Evolutionary conservation across 1,139 yeast genomes (phyloP), one percentile per base, ranked within the genome.

Genomic region (Suhomyces panamericanus): DNA sequence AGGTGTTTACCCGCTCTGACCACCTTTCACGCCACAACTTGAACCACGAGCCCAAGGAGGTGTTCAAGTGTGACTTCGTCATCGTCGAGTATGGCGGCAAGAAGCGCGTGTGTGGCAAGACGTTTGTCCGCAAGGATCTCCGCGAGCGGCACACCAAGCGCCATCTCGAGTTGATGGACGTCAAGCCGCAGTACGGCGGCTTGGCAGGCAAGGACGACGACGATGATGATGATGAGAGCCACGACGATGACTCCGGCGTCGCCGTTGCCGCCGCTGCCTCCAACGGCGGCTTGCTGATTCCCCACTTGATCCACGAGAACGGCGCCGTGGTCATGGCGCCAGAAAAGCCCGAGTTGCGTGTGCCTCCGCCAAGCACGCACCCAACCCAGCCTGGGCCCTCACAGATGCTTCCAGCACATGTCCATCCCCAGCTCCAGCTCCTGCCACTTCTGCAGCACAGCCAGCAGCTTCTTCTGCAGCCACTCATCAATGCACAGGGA

Each of bases 1-100:
- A 72, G 47, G 66, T 69, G n/a, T 73, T 73, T 46, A 60, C 71
- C 27, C 55, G 78, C 22, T 63, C 73, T 0, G 78, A 73, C 52
- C 78, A 73, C 53, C 53, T 73, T 16, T 64, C 74, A 1, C 53
- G 78, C 29, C 78, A 73, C 49, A 63, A 69, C 49, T 61, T 73
- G 44, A 73, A 73, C 50, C 78, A 73, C 49, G 69, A 67, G 37
- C 71, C 74, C 5, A 63, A 63, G 42, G 61, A 63, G 39, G 64
- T 63, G 24, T 63, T 53, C 50, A 60, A 60, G 30, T 73, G 78
- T 55, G 66, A 64, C 30, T 67, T 58, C 45, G 52, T 62, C 8
- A 51, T 64, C 8, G 55, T 44, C 40, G 67, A 63, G 32, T 56
- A 55, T 29, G 64, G 45, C 24, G 63, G 64, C 6, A 41, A 35